Percentiles rank a stretch among this genome's conserved stretches.
Evolutionary conservation across 768 basidiomycete species (phyloP).

Genomic region (Mycena indigotica): DNA sequence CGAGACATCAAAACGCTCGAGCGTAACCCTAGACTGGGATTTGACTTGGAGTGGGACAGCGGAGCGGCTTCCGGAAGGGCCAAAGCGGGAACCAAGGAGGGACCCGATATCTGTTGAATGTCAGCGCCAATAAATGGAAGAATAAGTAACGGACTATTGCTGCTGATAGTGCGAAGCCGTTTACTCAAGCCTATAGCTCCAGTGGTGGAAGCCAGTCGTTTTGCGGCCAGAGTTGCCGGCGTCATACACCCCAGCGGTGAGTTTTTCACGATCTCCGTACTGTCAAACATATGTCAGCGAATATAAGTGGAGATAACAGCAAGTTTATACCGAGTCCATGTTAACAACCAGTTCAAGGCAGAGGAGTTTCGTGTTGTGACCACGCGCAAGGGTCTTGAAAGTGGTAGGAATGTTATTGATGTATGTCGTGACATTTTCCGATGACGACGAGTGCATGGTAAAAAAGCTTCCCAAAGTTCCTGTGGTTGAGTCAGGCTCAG

Average conservation of each 20-base stretch:
- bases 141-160: background rate
- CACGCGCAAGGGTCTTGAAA: background rate
- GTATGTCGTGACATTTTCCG: conserved; percentile 3
- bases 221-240: background rate
- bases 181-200: background rate
- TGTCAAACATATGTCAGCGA: background rate
- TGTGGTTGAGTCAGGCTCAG: background rate
- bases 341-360: conserved; percentile 4
- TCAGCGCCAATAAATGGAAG: background rate
- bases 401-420: conserved; percentile 2
- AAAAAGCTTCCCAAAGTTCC: conserved; percentile 5
- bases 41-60: background rate
- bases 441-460: background rate
- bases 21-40: conserved; percentile 2
- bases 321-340: conserved; percentile 1
- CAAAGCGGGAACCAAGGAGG: background rate
- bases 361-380: conserved; percentile 1
- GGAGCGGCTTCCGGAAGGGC: background rate
- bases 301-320: background rate
- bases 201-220: background rate
- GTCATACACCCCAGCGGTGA: background rate
- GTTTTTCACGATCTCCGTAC: conserved; percentile 1
- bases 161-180: background rate
- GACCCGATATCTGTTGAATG: background rate
- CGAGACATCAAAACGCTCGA: conserved; percentile 3